These are phyloP conservation scores for Globisporangium nodosum DNA, from an alignment of 352 stramenopile species.

Conservation along the genomic window DNA sequence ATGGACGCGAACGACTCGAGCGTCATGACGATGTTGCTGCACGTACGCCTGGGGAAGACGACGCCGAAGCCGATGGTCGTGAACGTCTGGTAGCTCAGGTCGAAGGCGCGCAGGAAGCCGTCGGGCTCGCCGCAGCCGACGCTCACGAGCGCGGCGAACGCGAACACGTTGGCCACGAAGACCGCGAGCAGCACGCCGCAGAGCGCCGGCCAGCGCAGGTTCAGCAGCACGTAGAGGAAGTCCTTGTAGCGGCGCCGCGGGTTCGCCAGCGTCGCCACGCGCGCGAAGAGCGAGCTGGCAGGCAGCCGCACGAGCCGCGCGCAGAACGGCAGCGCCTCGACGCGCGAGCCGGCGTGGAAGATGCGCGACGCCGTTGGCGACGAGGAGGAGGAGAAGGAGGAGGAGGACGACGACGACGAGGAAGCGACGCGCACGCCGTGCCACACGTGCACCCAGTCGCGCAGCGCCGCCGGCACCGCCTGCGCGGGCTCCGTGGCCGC, in stretches of 20 bases:
- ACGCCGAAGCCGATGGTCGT: conserved; percentile 82
- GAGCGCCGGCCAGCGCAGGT: conserved; percentile 77
- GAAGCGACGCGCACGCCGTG: conserved; percentile 58
- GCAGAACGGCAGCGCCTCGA: conserved; percentile 65
- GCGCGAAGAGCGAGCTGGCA: conserved; percentile 68
- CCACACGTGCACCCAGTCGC: conserved; percentile 81
- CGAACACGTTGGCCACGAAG: conserved; percentile 61
- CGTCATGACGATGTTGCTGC: conserved; percentile 65
- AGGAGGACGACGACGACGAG: neutral
- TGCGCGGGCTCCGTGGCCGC: conserved; percentile 39
- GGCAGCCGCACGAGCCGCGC: conserved; percentile 64
- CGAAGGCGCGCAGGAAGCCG: conserved; percentile 53
- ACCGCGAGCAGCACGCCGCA: conserved; percentile 47
- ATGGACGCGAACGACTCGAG: conserved; percentile 79
- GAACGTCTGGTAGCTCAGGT: conserved; percentile 83
- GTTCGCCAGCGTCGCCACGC: conserved; percentile 51
- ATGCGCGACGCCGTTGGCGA: conserved; percentile 19
- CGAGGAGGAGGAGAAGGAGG: no score
- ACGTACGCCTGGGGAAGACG: conserved; percentile 59
- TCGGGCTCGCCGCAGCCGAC: conserved; percentile 47
- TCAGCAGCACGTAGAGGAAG: conserved; percentile 77
- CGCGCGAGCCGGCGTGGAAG: conserved; percentile 59
- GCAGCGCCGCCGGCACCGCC: conserved; percentile 47
- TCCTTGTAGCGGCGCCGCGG: conserved; percentile 75
- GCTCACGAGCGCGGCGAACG: conserved; percentile 45